These are phyloP conservation scores for Microsporum ferrugineum DNA, from an alignment of 2,329 filamentous ascomycete species.

Conservation along the genomic window DNA sequence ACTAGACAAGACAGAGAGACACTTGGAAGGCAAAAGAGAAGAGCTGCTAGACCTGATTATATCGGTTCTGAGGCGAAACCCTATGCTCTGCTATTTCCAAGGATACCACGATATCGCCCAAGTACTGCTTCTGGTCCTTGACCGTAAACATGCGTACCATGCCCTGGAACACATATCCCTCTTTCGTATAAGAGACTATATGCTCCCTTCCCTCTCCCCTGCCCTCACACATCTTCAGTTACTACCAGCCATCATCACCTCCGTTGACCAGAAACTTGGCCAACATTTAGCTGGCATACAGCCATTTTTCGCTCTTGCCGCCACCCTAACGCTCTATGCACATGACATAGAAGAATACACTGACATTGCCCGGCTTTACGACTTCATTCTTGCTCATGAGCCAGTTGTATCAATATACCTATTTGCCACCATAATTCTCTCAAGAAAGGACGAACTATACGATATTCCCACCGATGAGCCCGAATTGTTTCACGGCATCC, in stretches of 20 bases:
- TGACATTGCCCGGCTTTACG: slow-evolving; percentile 82
- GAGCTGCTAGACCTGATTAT: slow-evolving; percentile 73
- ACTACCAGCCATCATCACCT: slow-evolving; percentile 67
- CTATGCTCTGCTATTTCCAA: slow-evolving; percentile 89
- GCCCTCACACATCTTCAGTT: slow-evolving; percentile 77
- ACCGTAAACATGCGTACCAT: slow-evolving; percentile 46
- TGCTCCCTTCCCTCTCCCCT: slow-evolving; percentile 77
- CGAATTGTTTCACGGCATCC: slow-evolving; percentile 80
- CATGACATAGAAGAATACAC: slow-evolving; percentile 87
- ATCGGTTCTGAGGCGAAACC: slow-evolving; percentile 65
- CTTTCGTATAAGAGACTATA: slow-evolving; percentile 89
- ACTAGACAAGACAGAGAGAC: slow-evolving; percentile 56
- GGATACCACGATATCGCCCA: slow-evolving; percentile 98
- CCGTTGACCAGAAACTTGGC: slow-evolving; percentile 60
- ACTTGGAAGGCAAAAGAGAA: slow-evolving; percentile 58
- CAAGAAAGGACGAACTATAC: slow-evolving; percentile 71
- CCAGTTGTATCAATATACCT: slow-evolving; percentile 85
- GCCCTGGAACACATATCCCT: slow-evolving; percentile 73
- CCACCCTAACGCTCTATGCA: slow-evolving; percentile 88
- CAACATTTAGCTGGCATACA: slow-evolving; percentile 64
- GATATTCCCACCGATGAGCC: slow-evolving; percentile 71
- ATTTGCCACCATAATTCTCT: slow-evolving; percentile 77
- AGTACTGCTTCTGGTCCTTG: slow-evolving; percentile 79
- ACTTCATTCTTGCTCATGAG: slow-evolving; percentile 76
- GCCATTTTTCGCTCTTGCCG: slow-evolving; percentile 88